Base-by-base conservation (phyloP, 108 stramenopile species). In the Skeletonema potamos region DNA sequence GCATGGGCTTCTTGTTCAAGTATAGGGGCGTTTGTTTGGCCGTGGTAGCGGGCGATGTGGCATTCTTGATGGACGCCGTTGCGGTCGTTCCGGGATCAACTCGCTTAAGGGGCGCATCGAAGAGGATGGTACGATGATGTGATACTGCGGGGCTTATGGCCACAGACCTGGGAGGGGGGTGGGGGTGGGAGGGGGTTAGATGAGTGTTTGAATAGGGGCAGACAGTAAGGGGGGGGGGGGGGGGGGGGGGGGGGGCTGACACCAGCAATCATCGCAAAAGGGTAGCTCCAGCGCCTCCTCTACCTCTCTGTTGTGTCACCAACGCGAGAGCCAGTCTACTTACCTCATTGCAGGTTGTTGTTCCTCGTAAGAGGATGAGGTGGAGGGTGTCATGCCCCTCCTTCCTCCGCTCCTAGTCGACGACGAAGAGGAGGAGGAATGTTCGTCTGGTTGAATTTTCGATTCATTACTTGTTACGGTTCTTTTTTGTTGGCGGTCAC, bases 301-400 rank as follows among this genome's bases (percentile, higher is more conserved):
- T 28, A 24, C 5, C 48, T n/a, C 28, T 27, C 17, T 37, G 27
- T 28, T 27, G 12, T 8, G 2, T 51, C 48, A 51, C 32, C 20
- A 46, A 28, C 26, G 54, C 10, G 34, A 24, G 29, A 28, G 13
- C 11, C 63, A 46, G 17, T 0, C 27, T 6, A 46, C 78, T 79
- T 36, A 79, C 78, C 62, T 73, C 66, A 73, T 73, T 11, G 36
- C 44, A 24, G 77, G 77, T 37, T 68, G 44, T 28, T 79, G 72
- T 46, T 79, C 78, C 54, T 28, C 36, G 20, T 12, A 32, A 24
- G 69, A n/a, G 12, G 36, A 46, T 2, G 44, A 46, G 3, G 3
- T 20, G 6, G 48, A 51, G 48, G 48, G 48, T 15, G 48, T 4
- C 22, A 51, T 51, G 48, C 3, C 6, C 44, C n/a, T 6, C 44